Evolutionary conservation across 352 stramenopile genomes (phyloP), one percentile per base, ranked within the genome.

Genomic region (Globisporangium rhizosaccharum): DNA sequence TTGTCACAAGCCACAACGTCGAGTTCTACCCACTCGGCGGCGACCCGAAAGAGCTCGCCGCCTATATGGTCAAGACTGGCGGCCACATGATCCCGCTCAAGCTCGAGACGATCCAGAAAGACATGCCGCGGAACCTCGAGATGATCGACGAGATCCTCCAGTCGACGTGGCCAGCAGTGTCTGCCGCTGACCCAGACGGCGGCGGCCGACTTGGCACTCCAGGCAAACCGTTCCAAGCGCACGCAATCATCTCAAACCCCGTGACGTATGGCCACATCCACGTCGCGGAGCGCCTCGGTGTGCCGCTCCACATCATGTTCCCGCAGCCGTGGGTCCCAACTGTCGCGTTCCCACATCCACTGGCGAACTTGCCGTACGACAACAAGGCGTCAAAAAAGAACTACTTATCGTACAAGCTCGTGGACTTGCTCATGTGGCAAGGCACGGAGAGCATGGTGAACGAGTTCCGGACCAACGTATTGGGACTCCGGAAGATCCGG

Each of bases 281-380:
- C 67, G 91, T 97, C 8, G 92, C 90, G 0, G 94, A 98, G 64
- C 78, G 85, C 6, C 79, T 98, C 2, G 89, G 83, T 3, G 87
- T 97, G 17, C 92, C 92, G 20, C 68, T 97, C 41, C 94, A 98
- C 70, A 97, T 98, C 49, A 97, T 98, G 88, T 98, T 97, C 59
- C 87, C 89, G 1, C 87, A 97, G 66, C 92, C 90, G 15, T 97
- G 90, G 87, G 78, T 82, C 0, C 88, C 88, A 20, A 97, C 92
- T 0, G 75, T 73, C 33, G 77, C 72, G n/a, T 98, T 97, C 69
- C 90, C 92, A 9, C 92, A 98, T 56, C 93, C 93, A 11, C 74
- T 98, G 42, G 76, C 83, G 26, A 93, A 92, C 23, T 68, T 97
- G 64, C 63, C 66, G 11, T 97, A 97, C 61, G 75, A 78, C 3